Evolutionary conservation across 306 rosid species (phyloP), one percentile per base, ranked within the genome.

Genomic region (Vicia sativa): DNA sequence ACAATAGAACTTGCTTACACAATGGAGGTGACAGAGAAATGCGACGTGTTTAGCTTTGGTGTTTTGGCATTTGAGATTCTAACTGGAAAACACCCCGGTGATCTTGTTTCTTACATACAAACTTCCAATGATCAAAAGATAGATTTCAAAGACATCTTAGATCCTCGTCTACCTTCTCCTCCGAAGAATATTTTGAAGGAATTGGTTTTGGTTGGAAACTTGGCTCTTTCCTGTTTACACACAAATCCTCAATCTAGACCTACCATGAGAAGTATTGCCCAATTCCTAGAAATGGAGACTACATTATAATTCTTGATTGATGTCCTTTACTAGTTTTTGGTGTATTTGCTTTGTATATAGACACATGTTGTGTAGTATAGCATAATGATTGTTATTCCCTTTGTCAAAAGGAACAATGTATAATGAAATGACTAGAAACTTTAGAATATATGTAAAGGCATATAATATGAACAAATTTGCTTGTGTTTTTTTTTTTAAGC

Each of bases 31-130:
- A 71, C 69, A 0, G 77, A 77, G 46, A 77, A 77, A 71, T 71
- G 77, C 65, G 81, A 77, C 56, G 81, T 77, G 39, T 77, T 70
- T 23, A 77, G 77, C n/a, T 77, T 71, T 71, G 81, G 81, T 6
- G 78, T 78, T 2, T 66, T 78, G 49, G 77, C 58, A 44, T 41
- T 78, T 9, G 81, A 78, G 43, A 16, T 66, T 45, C 53, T 78
- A 3, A 78, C 56, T 0, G 81, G 78, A 41, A 78, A 65, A 11
- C 81, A 78, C 37, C 78, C 81, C 5, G 78, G 81, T 50, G 81
- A 78, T 44, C 53, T 72, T 53, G 70, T 78, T 72, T 78, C 82
- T 21, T 65, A 60, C 53, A 44, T 79, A 25, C 79, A 78, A 44
- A 62, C 64, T 6, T 42, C 62, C 0, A 19, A 3, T 57, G 63